These are phyloP conservation scores for Kalanchoe fedtschenkoi DNA, from an alignment of 164 flowering plant species.

Conservation along the genomic window DNA sequence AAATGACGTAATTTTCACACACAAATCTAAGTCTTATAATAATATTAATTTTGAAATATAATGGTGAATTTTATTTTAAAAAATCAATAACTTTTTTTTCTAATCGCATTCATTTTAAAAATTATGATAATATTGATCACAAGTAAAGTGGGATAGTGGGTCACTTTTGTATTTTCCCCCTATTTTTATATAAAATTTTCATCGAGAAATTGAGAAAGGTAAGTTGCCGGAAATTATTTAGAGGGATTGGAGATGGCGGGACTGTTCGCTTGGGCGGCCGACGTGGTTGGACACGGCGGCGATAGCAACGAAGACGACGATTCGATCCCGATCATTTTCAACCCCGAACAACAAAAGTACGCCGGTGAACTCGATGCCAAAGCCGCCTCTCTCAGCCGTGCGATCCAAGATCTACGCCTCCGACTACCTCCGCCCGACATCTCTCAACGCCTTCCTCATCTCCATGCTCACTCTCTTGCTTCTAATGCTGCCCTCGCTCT, in stretches of 20 bases:
- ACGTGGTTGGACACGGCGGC: slow-evolving; percentile 56
- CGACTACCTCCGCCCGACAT: slow-evolving; percentile 78
- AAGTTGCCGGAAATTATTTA: too few species aligned
- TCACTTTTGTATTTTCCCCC: too few species aligned
- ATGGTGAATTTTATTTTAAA: too few species aligned
- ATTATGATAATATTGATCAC: too few species aligned
- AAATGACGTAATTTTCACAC: too few species aligned
- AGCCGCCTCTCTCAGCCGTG: slow-evolving; percentile 51
- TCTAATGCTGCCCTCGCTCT: slow-evolving; percentile 79
- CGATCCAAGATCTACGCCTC: slow-evolving; percentile 78
- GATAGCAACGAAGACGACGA: slow-evolving; percentile 20
- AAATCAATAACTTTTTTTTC: too few species aligned
- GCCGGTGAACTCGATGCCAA: slow-evolving; percentile 39
- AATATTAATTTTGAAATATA: too few species aligned
- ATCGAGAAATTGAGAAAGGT: too few species aligned
- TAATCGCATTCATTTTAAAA: too few species aligned
- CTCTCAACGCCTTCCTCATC: slow-evolving; percentile 84
- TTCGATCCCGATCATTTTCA: slow-evolving; percentile 42
- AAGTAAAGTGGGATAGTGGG: too few species aligned
- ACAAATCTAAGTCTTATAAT: too few species aligned
- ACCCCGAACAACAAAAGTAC: slow-evolving; percentile 57
- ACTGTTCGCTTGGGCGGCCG: slow-evolving; percentile 96
- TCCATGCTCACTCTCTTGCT: slow-evolving; percentile 89
- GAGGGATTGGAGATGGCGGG: slow-evolving; percentile 94
- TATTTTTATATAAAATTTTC: too few species aligned